A percentile compares a stretch with the other conserved stretches of the same genome.
phyloP scores from a whole-genome alignment of 2,329 filamentous ascomycete genomes.

The Botrytis cinerea region DNA sequence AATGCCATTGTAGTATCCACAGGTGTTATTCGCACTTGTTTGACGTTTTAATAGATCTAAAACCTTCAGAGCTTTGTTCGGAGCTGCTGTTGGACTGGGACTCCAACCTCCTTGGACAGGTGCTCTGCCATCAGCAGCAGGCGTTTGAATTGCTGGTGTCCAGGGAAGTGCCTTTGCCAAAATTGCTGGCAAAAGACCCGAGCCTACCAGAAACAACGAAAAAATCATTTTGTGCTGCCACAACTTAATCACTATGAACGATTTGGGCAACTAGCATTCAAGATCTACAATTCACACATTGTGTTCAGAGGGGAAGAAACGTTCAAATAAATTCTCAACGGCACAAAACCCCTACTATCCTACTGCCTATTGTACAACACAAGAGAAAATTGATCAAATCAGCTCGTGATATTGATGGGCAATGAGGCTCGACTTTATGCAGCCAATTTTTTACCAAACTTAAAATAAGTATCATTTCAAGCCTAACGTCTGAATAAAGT shows the following conservation, averaged over 20 bases:
- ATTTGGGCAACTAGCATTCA: background rate
- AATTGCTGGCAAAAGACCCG: background rate
- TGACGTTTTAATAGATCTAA: conserved; percentile 1
- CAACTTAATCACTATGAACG: background rate
- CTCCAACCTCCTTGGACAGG: conserved; percentile 1
- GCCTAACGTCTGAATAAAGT: conserved; percentile 5
- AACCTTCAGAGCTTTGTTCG: background rate
- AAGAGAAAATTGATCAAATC: background rate
- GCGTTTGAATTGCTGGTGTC: background rate
- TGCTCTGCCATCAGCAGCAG: background rate
- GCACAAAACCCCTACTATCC: background rate
- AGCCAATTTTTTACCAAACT: background rate
- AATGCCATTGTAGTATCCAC: conserved; percentile 6
- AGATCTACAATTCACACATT: background rate
- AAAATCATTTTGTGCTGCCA: background rate
- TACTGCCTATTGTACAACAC: background rate
- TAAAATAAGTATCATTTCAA: background rate
- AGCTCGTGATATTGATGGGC: background rate
- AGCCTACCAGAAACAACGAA: background rate
- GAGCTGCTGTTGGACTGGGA: background rate
- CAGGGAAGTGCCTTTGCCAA: background rate
- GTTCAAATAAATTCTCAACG: background rate
- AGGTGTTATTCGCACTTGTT: background rate
- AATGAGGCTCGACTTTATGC: background rate
- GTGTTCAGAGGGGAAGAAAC: background rate